Percentiles rank a stretch among this genome's conserved stretches.
These are phyloP conservation scores for Pyronema omphalodes DNA, from an alignment of 495 filamentous ascomycete species.

Conservation along the genomic window DNA sequence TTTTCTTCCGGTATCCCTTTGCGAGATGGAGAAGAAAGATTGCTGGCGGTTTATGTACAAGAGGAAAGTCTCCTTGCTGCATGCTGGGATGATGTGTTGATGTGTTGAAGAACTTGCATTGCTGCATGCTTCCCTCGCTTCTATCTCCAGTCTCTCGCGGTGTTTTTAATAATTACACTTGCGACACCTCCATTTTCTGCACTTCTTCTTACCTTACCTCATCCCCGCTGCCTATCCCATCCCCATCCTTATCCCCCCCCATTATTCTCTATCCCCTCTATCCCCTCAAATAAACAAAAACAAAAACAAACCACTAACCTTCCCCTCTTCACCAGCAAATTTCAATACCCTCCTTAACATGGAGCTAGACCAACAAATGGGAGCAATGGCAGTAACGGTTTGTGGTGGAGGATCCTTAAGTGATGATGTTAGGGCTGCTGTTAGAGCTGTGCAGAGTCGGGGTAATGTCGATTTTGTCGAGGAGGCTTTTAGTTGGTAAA, in stretches of 20 bases:
- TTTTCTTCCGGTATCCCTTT: too few species aligned
- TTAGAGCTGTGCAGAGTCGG: conserved; percentile 43
- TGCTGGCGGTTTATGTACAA: too few species aligned
- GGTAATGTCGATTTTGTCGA: conserved; percentile 75
- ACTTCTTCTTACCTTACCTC: too few species aligned
- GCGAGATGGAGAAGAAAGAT: too few species aligned
- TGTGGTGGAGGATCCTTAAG: conserved; percentile 81
- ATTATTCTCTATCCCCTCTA: background rate
- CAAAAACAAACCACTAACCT: background rate
- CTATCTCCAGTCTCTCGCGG: too few species aligned
- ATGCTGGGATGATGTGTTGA: too few species aligned
- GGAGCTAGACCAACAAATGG: conserved; percentile 57
- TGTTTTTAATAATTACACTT: too few species aligned
- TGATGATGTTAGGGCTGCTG: conserved; percentile 65
- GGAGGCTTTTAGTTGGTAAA: conserved; percentile 79
- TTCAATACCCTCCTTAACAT: conserved; percentile 54
- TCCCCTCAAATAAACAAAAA: background rate
- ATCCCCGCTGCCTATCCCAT: too few species aligned
- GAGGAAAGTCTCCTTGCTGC: too few species aligned
- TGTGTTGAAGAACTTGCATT: too few species aligned
- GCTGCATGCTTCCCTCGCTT: too few species aligned
- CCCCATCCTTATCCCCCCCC: conserved; percentile 18
- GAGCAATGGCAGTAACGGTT: conserved; percentile 68
- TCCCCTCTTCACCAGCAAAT: conserved; percentile 31
- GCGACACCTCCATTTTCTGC: too few species aligned